Evolutionary conservation across 352 stramenopile species (phyloP), one percentile per base, ranked within the genome.

Genomic region (Globisporangium canariense): DNA sequence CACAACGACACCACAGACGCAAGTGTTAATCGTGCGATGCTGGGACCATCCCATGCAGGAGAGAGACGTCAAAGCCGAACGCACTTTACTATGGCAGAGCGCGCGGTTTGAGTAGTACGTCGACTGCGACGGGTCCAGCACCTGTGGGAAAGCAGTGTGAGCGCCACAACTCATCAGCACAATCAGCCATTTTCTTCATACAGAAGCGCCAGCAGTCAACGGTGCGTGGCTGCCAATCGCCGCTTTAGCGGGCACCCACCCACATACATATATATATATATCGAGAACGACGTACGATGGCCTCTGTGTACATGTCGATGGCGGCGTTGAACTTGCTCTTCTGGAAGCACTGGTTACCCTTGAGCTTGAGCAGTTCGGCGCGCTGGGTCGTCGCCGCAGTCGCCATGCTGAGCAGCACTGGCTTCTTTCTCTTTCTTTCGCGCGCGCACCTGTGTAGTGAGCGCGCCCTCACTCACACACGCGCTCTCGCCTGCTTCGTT

Each of bases 241-340:
- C 13, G 38, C 38, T 43, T 18, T 46, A n/a, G 40, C 13, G 3
- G 5, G 4, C 16, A 56, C 10, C 28, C 36, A 43, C 7, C 36
- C 18, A 32, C 11, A 28, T 45, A 36, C 46, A 65, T 45, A 43
- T 49, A 49, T 8, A 28, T 45, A 43, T 38, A 65, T 50, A 43
- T 49, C 43, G 52, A 58, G 41, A 60, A 14, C 62, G 16, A 78
- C 71, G 65, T 77, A 89, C 86, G 62, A 94, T 94, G 18, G 86
- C 86, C 62, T 92, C 82, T 3, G 86, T 94, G 69, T 94, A 94
- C 79, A 90, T 90, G 74, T 94, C 86, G 62, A 94, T 88, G 58
- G 86, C 86, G 14, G 86, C 83, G 34, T 68, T 62, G 68, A 84
- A 89, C 63, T 94, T 94, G 61, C 78, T 76, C 69, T 89, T 90